Evolutionary conservation across 176 grass and related monocot genomes (phyloP), one percentile per base, ranked within the genome.

Genomic region (Oryza punctata): DNA sequence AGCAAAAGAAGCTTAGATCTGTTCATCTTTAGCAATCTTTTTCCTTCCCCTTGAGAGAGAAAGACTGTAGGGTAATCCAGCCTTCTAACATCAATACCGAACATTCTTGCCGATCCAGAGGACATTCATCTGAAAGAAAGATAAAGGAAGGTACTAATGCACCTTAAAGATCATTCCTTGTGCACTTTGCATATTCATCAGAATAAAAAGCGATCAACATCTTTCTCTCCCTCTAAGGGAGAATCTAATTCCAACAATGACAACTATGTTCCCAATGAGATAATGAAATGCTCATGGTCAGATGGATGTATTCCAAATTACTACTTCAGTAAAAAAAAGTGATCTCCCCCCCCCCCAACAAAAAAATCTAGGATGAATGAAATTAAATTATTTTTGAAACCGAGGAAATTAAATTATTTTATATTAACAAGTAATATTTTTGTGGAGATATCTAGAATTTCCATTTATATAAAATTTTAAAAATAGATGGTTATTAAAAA

Each of bases 141-240:
- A 85, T 70, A 91, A 89, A 92, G 81, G 67, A 87, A 90, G 81
- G 67, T 85, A 59, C 71, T 81, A 87, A 75, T 82, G 85, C 77
- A 74, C 81, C 76, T 77, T 82, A 84, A 94, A 85, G 85, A 78
- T 84, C 47, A 87, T 92, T 90, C 85, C 70, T 80, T 91, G 63
- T 63, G 54, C 32, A 79, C 88, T 91, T 95, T 90, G 78, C 72
- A 76, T 85, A 88, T 95, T 88, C 88, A 90, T 87, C 33, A 23
- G 85, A 76, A 85, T 64, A 82, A 82, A 86, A 89, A 76, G 82
- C 30, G 72, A 90, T 87, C 80, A 86, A 71, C 88, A 87, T 49
- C n/a, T 81, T 84, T 47, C n/a, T 70, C 69, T 89, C 41, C 23
- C 61, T 26, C 29, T 78, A 11, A 82, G 71, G 27, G 35, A 75